phyloP scores from a whole-genome alignment of 1,139 yeast genomes.

The Suzukiozyma palmioleophila region DNA sequence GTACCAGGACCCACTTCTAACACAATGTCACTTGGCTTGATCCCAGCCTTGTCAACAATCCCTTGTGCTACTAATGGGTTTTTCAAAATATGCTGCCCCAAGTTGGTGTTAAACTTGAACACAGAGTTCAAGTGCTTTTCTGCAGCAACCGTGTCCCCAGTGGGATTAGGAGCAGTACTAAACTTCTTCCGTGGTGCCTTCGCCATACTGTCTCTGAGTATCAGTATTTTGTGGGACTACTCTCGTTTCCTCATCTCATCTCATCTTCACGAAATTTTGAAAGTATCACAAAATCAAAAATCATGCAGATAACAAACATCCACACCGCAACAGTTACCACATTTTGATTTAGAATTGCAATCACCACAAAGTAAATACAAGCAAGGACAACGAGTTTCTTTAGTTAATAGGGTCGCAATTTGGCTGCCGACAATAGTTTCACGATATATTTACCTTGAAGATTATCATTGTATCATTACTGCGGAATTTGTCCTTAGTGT shows the following conservation, averaged over 20 bases:
- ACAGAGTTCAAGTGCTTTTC: conserved; percentile 75
- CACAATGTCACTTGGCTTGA: conserved; percentile 88
- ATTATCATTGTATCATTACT: too few species aligned
- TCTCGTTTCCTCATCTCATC: background rate
- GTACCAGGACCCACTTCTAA: conserved; percentile 99
- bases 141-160: conserved; percentile 53
- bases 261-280: background rate
- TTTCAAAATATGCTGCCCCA: conserved; percentile 95
- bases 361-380: too few species aligned
- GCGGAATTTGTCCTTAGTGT: too few species aligned
- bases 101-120: conserved; percentile 91
- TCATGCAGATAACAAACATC: background rate
- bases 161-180: conserved; percentile 35
- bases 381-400: too few species aligned
- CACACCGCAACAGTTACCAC: background rate
- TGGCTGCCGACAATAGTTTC: too few species aligned
- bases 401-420: too few species aligned
- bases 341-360: too few species aligned
- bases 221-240: conserved; percentile 1
- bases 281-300: background rate
- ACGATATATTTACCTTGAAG: too few species aligned
- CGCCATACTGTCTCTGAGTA: conserved; percentile 34
- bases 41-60: conserved; percentile 92
- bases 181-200: conserved; percentile 55
- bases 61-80: conserved; percentile 98